Base-by-base conservation (phyloP, 164 flowering plant genomes). In the Tetracentron sinense region DNA sequence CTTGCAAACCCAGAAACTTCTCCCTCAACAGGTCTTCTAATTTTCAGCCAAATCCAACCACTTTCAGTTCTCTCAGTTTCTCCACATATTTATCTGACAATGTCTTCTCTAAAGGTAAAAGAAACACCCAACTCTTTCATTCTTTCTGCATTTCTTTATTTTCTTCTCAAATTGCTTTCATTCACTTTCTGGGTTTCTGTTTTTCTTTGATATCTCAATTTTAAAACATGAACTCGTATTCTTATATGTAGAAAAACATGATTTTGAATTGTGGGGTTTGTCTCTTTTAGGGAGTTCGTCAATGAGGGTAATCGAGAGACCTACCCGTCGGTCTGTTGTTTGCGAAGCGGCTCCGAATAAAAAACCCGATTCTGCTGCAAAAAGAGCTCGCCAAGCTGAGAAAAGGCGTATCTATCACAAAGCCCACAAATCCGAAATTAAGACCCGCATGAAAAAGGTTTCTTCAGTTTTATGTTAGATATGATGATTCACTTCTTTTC, bases 401-500 rank as follows among this genome's bases (percentile, higher is more conserved):
- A 89, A 89, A 72, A 77, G 96, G 69, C 80, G 96, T 0, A 17
- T 94, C 15, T 84, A 84, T 42, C 72, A 94, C 76, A 94, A 86
- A 71, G 66, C 86, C 29, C 65, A 74, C 56, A 94, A 94, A 71
- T 91, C 96, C 11, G 96, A 89, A 73, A 25, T 86, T 28, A 86
- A 56, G 60, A 91, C 99, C 56, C 76, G 96, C 20, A 89, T 92
- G 87, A 94, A 79, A 87, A 94, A 88, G 97, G 99, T 94, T 74
- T 3, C 14, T 38, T 38, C 53, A 49, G 5, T 20, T 20, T 49
- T 25, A 14, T 21, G 25, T 49, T 49, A 7, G 20, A 21, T 49
- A 20, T n/a, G 20, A 17, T n/a, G 20, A 22, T 49, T 21, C 5
- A 7, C 53, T 21, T 12, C 21, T 8, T 3, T 12, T 2, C 12